Evolutionary conservation across 192 early-diverging fungal genomes (phyloP).

Genomic region (Coemansia sp.): DNA sequence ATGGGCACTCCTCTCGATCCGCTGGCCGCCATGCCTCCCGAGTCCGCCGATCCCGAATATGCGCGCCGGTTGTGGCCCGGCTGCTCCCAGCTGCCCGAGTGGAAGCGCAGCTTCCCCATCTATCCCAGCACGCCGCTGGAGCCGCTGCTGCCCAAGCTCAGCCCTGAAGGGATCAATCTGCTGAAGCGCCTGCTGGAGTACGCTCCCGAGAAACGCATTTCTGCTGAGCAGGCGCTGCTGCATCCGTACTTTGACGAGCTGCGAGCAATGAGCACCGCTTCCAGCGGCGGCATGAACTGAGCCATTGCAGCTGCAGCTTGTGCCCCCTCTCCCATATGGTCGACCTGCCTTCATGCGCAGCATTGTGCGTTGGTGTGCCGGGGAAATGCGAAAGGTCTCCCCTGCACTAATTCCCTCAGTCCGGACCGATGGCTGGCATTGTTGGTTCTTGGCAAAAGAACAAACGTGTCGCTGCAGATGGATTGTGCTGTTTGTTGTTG

Average conservation of each 20-base stretch:
- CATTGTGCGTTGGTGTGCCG: no score
- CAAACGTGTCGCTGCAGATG: no score
- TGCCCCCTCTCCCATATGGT: not conserved
- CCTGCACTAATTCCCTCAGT: no score
- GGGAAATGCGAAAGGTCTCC: no score
- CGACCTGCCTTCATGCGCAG: not conserved
- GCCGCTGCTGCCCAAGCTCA: constrained; percentile 77
- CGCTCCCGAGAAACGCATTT: constrained; percentile 76
- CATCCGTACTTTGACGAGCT: constrained; percentile 55
- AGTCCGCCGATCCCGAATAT: constrained; percentile 18
- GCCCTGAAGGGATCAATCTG: constrained; percentile 80
- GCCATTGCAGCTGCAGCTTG: not conserved
- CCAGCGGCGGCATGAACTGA: constrained; percentile 12
- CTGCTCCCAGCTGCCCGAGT: constrained; percentile 84
- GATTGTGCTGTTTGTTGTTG: no score
- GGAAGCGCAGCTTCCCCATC: constrained; percentile 74
- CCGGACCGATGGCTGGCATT: no score
- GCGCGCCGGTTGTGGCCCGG: constrained; percentile 68
- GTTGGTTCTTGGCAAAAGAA: no score
- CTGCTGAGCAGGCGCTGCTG: constrained; percentile 69
- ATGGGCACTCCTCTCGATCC: constrained; percentile 79
- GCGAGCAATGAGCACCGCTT: constrained; percentile 17
- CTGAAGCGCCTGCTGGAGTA: constrained; percentile 72
- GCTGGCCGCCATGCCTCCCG: constrained; percentile 11
- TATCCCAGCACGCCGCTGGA: constrained; percentile 71